A percentile compares a stretch with the other conserved stretches of the same genome.
phyloP scores from a whole-genome alignment of 2,329 filamentous ascomycete species.

The Emmonsiellopsis sp. region DNA sequence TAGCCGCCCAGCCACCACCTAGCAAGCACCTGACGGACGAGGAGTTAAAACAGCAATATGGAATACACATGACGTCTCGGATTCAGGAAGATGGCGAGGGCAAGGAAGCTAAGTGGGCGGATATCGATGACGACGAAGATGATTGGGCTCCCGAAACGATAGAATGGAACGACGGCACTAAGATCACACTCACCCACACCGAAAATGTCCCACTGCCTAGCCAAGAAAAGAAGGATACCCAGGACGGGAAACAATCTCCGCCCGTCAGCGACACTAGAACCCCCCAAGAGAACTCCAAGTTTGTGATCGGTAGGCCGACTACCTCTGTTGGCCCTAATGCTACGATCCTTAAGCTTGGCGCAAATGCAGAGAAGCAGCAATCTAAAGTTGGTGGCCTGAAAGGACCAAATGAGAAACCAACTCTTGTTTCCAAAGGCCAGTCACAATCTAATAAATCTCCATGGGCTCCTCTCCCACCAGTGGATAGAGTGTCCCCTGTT shows the following conservation, averaged over 20 bases:
- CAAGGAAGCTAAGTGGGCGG: conserved; percentile 58
- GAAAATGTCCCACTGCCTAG: conserved; percentile 17
- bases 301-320: conserved; percentile 25
- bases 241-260: conserved; percentile 16
- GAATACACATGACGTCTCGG: conserved; percentile 57
- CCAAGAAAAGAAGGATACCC: conserved; percentile 13
- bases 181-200: conserved; percentile 47
- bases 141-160: conserved; percentile 60
- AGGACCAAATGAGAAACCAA: conserved; percentile 44
- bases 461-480: conserved; percentile 77
- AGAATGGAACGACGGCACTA: conserved; percentile 61
- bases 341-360: conserved; percentile 39
- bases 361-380: conserved; percentile 35
- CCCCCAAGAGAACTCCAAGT: conserved; percentile 18
- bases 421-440: conserved; percentile 34
- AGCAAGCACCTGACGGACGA: conserved; percentile 59
- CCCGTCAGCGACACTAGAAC: conserved; percentile 3
- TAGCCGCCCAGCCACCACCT: conserved; percentile 45
- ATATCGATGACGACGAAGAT: conserved; percentile 60
- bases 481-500: conserved; percentile 69
- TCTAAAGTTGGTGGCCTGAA: conserved; percentile 37
- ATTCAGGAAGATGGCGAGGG: conserved; percentile 52
- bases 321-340: conserved; percentile 41
- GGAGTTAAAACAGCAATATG: conserved; percentile 59
- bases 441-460: conserved; percentile 71